Evolutionary conservation across 139 green algal species (phyloP).

Genomic region (Picochlorum sp.): DNA sequence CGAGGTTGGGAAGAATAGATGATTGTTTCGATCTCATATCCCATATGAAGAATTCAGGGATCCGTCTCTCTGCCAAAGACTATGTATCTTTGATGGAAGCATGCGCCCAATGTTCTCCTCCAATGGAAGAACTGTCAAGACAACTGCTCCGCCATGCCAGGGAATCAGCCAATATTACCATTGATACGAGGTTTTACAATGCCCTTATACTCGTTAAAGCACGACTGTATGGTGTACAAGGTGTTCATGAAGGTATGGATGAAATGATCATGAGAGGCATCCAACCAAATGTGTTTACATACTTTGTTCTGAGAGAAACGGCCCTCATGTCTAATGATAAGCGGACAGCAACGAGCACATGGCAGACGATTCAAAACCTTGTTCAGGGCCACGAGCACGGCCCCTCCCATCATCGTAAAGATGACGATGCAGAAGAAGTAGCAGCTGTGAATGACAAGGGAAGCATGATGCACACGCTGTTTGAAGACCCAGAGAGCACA

Average conservation of each 20-base stretch:
- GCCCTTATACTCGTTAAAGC: not conserved
- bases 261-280: not conserved
- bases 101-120: not conserved
- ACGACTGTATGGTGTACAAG: not conserved
- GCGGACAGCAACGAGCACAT: not conserved
- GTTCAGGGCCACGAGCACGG: too few relatives aligned
- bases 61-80: not conserved
- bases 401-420: too few relatives aligned
- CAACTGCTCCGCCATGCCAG: not conserved
- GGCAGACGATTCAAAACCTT: not conserved
- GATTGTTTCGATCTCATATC: not conserved
- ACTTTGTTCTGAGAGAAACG: slow-evolving; percentile 1
- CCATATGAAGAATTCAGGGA: not conserved
- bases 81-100: not conserved
- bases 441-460: too few relatives aligned
- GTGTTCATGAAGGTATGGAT: not conserved
- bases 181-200: not conserved
- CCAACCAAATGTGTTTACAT: not conserved
- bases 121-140: not conserved
- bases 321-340: not conserved
- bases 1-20: not conserved
- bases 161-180: not conserved
- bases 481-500: too few relatives aligned
- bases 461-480: too few relatives aligned
- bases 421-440: too few relatives aligned